Base-by-base conservation (phyloP, 352 stramenopile genomes). In the Globisporangium abappressorium region DNA sequence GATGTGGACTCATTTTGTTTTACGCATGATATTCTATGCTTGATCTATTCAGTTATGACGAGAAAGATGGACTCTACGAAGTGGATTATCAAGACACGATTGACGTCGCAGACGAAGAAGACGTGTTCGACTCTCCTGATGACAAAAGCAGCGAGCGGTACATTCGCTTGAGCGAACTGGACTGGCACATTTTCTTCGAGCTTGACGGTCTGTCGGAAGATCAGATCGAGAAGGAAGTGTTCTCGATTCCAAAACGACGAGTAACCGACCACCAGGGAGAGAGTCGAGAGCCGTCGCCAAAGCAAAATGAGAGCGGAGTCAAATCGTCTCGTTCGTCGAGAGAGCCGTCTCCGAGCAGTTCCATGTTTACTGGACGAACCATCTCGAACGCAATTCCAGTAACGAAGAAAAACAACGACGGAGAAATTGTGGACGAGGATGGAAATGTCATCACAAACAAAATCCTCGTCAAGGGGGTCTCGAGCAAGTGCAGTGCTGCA, bases 191-290 rank as follows among this genome's bases (percentile, higher is more conserved):
- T 1, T 95, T 91, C 65, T 76, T 85, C 46, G 75, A 82, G 15
- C 66, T 87, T 2, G 71, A 75, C 20, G 79, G 78, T 1, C 54
- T 90, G 47, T 84, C 78, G 1, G 75, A 84, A 20, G 82, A 92
- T 3, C 76, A 91, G 57, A 78, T 82, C 15, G 73, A 72, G 11
- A 73, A 83, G n/a, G 65, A 70, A 7, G 78, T 95, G 38, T 95
- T 95, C 67, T 87, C 84, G 9, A 95, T 95, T 61, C 88, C 88
- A 28, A 95, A 94, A 62, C 79, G 77, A 26, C 81, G 81, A 15
- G 66, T 72, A 9, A 46, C 64, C 18, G 75, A 70, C 14, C 34
- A 62, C 3, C 9, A 49, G 26, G 7, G 30, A 70, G 77, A 66
- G 65, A 82, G 76, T 55, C 67, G 66, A 57, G 74, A 85, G 11